Conservation (phyloP, 2,329 filamentous ascomycete genomes). For the Podosphaera xanthii region DNA sequence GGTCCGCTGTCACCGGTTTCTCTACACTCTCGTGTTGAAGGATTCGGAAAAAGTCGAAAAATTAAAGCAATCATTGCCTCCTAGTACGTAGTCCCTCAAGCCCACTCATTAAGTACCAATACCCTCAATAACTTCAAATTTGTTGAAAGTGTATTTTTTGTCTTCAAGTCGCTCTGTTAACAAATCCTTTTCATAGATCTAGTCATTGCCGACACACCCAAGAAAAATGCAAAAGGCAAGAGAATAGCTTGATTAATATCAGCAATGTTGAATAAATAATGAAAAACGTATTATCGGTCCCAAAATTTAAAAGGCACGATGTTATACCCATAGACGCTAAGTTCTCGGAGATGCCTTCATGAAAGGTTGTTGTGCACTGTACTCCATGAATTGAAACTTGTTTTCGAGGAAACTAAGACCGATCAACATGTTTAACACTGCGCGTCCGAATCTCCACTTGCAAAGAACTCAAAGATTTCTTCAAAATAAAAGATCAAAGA, state of each 20-base stretch:
- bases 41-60: conserved; percentile 99
- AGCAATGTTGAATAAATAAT: neutral
- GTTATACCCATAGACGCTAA: too few species aligned
- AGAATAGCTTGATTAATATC: conserved; percentile 10
- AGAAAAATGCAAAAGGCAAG: conserved; percentile 30
- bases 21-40: conserved; percentile 97
- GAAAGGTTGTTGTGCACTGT: too few species aligned
- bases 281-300: too few species aligned
- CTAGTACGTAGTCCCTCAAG: conserved; percentile 43
- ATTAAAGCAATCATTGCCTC: conserved; percentile 96
- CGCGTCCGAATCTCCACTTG: too few species aligned
- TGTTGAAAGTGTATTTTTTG: neutral
- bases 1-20: conserved; percentile 89
- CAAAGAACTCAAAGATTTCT: too few species aligned
- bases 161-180: neutral
- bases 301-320: too few species aligned
- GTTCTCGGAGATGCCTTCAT: too few species aligned
- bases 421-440: too few species aligned
- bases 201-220: conserved; percentile 34
- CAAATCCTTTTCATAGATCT: conserved; percentile 22
- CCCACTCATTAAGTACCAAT: neutral
- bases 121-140: neutral
- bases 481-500: too few species aligned
- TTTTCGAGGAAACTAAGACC: too few species aligned
- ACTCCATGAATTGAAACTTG: too few species aligned